Base-by-base conservation (phyloP, 495 filamentous ascomycete species). In the Penicillium riverlandense region DNA sequence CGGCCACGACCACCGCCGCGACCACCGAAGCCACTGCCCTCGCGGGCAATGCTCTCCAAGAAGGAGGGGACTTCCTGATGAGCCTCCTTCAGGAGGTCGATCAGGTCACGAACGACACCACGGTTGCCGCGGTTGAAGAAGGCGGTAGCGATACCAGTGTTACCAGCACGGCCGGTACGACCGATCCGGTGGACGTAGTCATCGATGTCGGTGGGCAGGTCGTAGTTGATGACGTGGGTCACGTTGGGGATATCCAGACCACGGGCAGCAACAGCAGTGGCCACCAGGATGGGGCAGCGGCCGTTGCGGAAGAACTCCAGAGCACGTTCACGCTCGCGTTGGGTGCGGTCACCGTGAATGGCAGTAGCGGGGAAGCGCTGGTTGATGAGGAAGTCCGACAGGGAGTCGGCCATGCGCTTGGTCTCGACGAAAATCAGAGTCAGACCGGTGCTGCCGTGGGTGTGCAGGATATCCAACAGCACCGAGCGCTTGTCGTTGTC, bases 81-180 rank as follows among this genome's bases (percentile, higher is more conserved):
- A 48, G 91, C 91, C 61, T 98, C 92, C 75, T 97, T 96, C 43
- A 98, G 77, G 28, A 98, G 81, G 31, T 98, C 94, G 53, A 98
- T 79, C 41, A 98, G 78, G 61, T 97, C 94, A 40, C 89, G 84
- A 39, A 96, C 92, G 51, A 98, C 86, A 66, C 90, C 92, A 51
- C 92, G 87, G 79, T 98, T 98, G 55, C 90, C 90, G 60, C 92
- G 92, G 80, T 98, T 98, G 82, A 96, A 97, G 79, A 98, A 98
- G 38, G 94, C 91, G 44, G 92, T 98, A 8, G 92, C 87, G 47
- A 96, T 86, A 83, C 92, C 92, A 50, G 91, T 96, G 74, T 98
- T 98, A 62, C 92, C 92, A 46, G 94, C 94, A 86, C 92, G 92
- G 57, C 94, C 92, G 46, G 92, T 98, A 90, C 92, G 94, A 82